Conservation (phyloP, 2,329 filamentous ascomycete species). For the Colletotrichum sidae region DNA sequence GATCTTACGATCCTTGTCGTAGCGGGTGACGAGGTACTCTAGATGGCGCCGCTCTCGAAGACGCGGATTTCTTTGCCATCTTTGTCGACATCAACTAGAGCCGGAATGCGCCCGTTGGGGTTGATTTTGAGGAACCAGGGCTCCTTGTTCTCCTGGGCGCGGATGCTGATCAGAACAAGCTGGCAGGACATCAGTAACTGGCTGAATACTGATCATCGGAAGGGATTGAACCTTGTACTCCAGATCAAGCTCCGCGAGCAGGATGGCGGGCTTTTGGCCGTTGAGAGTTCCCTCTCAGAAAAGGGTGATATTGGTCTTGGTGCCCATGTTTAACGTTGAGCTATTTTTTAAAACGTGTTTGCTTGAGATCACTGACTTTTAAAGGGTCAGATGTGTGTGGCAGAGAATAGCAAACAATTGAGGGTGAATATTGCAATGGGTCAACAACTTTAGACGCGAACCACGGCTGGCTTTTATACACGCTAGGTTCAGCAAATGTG, state of each 20-base stretch:
- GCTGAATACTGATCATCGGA: slow-evolving; percentile 77
- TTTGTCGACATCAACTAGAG: slow-evolving; percentile 81
- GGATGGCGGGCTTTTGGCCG: slow-evolving; percentile 89
- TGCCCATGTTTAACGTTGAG: slow-evolving; percentile 8
- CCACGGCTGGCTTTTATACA: too few relatives aligned
- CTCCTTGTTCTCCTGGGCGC: slow-evolving; percentile 52
- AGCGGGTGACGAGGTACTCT: slow-evolving; percentile 84
- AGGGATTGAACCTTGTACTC: slow-evolving; percentile 71
- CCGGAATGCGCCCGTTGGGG: slow-evolving; percentile 92
- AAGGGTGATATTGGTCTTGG: slow-evolving; percentile 75
- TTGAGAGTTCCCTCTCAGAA: slow-evolving; percentile 89
- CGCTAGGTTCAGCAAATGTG: too few relatives aligned
- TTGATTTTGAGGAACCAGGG: slow-evolving; percentile 94
- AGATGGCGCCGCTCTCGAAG: slow-evolving; percentile 91
- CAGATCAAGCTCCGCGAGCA: slow-evolving; percentile 85
- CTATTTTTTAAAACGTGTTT: too few relatives aligned
- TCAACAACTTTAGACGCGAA: too few relatives aligned
- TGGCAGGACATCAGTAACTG: slow-evolving; percentile 54
- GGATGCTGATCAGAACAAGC: not conserved
- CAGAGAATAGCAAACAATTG: too few relatives aligned
- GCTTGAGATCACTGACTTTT: too few relatives aligned
- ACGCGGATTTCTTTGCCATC: slow-evolving; percentile 80
- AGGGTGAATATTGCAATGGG: too few relatives aligned
- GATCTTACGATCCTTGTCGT: slow-evolving; percentile 85
- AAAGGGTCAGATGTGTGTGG: too few relatives aligned